Evolutionary conservation across 2,329 filamentous ascomycete species (phyloP).

Genomic region (Neofusicoccum kwambonambiense): DNA sequence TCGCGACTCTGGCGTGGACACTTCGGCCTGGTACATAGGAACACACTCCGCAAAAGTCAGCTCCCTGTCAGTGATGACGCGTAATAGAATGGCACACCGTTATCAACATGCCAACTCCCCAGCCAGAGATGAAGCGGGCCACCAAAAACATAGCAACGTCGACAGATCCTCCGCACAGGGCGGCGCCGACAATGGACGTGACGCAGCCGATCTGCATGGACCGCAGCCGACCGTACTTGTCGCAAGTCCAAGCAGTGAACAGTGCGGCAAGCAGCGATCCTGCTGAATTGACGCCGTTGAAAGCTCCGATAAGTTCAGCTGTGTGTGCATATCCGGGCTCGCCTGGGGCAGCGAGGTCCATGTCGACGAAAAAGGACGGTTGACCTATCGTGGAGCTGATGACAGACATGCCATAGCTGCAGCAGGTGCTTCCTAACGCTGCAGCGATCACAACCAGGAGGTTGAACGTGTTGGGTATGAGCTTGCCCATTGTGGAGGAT

Average conservation of each 20-base stretch:
- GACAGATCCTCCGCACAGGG: slow-evolving; percentile 38
- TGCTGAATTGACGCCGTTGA: slow-evolving; percentile 47
- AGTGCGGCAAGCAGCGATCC: slow-evolving; percentile 41
- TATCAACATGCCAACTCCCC: slow-evolving; percentile 38
- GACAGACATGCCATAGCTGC: slow-evolving; percentile 34
- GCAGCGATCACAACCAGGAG: slow-evolving; percentile 35
- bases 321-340: slow-evolving; percentile 44
- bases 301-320: slow-evolving; percentile 43
- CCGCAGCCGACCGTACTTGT: slow-evolving; percentile 38
- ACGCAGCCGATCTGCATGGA: slow-evolving; percentile 39
- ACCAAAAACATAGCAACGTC: slow-evolving; percentile 43
- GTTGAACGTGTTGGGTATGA: slow-evolving; percentile 30
- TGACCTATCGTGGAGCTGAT: slow-evolving; percentile 49
- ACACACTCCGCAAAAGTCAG: slow-evolving; percentile 21
- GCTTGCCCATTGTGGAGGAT: not conserved
- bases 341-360: slow-evolving; percentile 39
- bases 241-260: slow-evolving; percentile 41
- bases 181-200: slow-evolving; percentile 41
- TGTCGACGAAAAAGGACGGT: slow-evolving; percentile 45
- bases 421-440: slow-evolving; percentile 33
- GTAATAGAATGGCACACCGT: slow-evolving; percentile 18
- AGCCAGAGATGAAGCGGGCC: slow-evolving; percentile 39
- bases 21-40: slow-evolving; percentile 42
- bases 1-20: slow-evolving; percentile 39
- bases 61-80: not conserved